Percentiles rank a stretch among this genome's conserved stretches.
phyloP scores from a whole-genome alignment of 2,329 filamentous ascomycete genomes.

The Didymella keratinophila region DNA sequence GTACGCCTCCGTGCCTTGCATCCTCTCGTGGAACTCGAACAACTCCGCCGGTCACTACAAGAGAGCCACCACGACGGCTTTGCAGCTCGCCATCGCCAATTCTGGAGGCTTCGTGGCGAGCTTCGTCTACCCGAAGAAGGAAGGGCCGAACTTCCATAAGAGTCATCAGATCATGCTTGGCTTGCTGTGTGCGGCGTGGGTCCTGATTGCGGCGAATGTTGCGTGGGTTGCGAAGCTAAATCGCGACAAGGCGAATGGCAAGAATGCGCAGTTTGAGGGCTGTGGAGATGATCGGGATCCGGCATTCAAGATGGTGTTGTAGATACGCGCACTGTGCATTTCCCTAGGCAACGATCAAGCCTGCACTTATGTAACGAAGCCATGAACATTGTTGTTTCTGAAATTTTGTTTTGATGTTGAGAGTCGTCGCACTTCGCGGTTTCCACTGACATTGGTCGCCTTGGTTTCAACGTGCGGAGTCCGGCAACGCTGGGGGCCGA shows the following conservation, averaged over 20 bases:
- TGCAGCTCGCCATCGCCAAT: constrained; percentile 73
- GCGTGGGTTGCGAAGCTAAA: constrained; percentile 71
- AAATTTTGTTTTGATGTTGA: no score
- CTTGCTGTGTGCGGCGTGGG: constrained; percentile 68
- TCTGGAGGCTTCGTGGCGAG: constrained; percentile 71
- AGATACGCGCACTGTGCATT: no score
- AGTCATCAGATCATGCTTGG: constrained; percentile 70
- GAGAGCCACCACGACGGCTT: constrained; percentile 69
- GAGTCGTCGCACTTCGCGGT: no score
- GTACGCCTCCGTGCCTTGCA: constrained; percentile 68
- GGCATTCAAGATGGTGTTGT: constrained; percentile 67
- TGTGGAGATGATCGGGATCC: constrained; percentile 71
- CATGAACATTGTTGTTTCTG: no score
- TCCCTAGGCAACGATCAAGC: no score
- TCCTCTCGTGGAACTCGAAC: constrained; percentile 72
- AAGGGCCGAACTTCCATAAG: constrained; percentile 66
- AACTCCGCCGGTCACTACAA: constrained; percentile 76
- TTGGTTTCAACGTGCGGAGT: no score
- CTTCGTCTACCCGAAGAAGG: constrained; percentile 66
- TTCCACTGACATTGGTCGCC: no score
- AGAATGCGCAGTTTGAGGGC: constrained; percentile 65
- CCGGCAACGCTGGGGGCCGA: no score
- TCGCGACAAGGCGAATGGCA: constrained; percentile 66
- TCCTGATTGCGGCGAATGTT: constrained; percentile 68
- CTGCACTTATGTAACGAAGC: no score